These are phyloP conservation scores for Cicer chorassanicum DNA, from an alignment of 306 rosid genomes.

Conservation along the genomic window DNA sequence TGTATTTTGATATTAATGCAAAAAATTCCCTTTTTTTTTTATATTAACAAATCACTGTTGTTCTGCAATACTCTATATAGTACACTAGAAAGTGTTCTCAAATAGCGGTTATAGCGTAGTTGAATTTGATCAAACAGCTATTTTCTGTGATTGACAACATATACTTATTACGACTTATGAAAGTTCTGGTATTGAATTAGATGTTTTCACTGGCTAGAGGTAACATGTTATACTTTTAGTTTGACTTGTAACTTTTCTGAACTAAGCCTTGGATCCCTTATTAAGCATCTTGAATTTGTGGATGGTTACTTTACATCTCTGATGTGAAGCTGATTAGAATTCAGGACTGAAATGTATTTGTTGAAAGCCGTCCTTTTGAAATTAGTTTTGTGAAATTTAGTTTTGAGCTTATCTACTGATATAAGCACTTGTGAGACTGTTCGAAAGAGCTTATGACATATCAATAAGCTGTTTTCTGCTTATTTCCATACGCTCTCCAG, in stretches of 20 bases:
- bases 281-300: slow-evolving; percentile 21
- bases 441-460: too few species aligned
- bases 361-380: background rate
- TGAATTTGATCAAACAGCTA: too few species aligned
- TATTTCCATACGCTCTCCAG: too few species aligned
- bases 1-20: slow-evolving; percentile 8
- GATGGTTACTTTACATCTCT: slow-evolving; percentile 25
- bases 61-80: too few species aligned
- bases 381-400: slow-evolving; percentile 7
- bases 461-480: too few species aligned
- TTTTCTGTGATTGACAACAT: too few species aligned
- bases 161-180: background rate
- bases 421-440: too few species aligned
- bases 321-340: slow-evolving; percentile 22
- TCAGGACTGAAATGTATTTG: slow-evolving; percentile 29
- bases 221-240: background rate
- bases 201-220: slow-evolving; percentile 29
- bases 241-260: background rate
- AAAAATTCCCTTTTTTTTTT: background rate
- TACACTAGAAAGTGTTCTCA: too few species aligned
- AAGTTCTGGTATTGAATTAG: slow-evolving; percentile 27
- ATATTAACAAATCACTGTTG: too few species aligned
- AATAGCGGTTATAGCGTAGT: too few species aligned
- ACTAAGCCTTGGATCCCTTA: slow-evolving; percentile 19
- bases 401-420: background rate